phyloP scores from a whole-genome alignment of 805 yeast genomes.

The Kuraishia ogatae region DNA sequence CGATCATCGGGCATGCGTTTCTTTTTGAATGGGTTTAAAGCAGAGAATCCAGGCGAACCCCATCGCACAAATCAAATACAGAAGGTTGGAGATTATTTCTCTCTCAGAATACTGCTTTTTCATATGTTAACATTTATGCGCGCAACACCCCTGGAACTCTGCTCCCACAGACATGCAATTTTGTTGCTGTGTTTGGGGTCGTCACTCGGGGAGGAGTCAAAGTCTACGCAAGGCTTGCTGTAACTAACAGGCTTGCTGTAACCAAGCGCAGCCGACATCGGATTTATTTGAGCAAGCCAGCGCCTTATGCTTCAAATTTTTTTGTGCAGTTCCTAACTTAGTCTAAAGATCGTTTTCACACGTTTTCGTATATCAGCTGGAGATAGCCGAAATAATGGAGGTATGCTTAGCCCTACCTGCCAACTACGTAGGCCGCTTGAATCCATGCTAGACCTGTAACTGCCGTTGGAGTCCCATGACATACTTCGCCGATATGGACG shows the following conservation, averaged over 20 bases:
- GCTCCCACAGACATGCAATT: too few relatives aligned
- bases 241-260: neutral
- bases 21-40: neutral
- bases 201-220: neutral
- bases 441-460: neutral
- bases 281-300: too few relatives aligned
- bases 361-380: too few relatives aligned
- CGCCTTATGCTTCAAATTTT: too few relatives aligned
- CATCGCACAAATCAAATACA: too few relatives aligned
- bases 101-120: neutral
- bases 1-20: neutral
- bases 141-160: neutral
- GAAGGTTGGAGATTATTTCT: too few relatives aligned
- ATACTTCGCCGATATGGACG: neutral
- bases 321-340: too few relatives aligned
- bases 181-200: too few relatives aligned
- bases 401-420: too few relatives aligned
- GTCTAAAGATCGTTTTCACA: too few relatives aligned
- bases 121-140: neutral
- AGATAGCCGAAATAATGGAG: too few relatives aligned
- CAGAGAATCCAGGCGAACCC: neutral
- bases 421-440: too few relatives aligned
- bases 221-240: neutral
- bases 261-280: neutral
- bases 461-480: neutral